These are phyloP conservation scores for Parastagonospora avenae DNA, from an alignment of 2,329 filamentous ascomycete species.

Conservation along the genomic window DNA sequence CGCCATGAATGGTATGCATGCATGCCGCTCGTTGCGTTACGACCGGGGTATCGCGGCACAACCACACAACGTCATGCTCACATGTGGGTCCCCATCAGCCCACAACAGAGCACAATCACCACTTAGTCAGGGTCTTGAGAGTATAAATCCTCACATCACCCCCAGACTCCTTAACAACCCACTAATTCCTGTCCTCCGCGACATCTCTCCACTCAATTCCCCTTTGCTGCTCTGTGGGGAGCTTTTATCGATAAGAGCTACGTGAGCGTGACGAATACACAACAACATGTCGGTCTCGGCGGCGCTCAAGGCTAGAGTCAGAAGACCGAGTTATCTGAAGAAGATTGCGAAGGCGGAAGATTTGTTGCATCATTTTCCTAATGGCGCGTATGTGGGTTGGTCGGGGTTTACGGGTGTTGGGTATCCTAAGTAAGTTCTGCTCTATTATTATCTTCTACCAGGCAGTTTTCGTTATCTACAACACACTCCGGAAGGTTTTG, in stretches of 20 bases:
- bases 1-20: neutral
- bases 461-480: too few species aligned
- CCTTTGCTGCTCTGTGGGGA: neutral
- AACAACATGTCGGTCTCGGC: conserved; percentile 64
- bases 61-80: conserved; percentile 16
- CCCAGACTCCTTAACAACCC: conserved; percentile 1
- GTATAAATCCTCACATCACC: conserved; percentile 12
- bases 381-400: conserved; percentile 88
- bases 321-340: conserved; percentile 76
- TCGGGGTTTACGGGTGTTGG: conserved; percentile 89
- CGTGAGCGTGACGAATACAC: neutral
- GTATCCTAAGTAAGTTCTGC: conserved; percentile 75
- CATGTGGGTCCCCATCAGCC: conserved; percentile 17
- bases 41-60: conserved; percentile 13
- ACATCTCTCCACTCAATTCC: conserved; percentile 15
- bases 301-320: conserved; percentile 75
- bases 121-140: conserved; percentile 12
- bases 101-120: conserved; percentile 9
- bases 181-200: conserved; percentile 3
- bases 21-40: neutral
- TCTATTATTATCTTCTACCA: neutral
- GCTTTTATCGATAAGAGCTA: conserved; percentile 16
- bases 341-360: conserved; percentile 83
- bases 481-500: too few species aligned
- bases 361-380: conserved; percentile 78